A percentile compares a stretch with the other conserved stretches of the same genome.
Evolutionary conservation across 306 rosid genomes (phyloP).

Genomic region (Cicer yamashitae): DNA sequence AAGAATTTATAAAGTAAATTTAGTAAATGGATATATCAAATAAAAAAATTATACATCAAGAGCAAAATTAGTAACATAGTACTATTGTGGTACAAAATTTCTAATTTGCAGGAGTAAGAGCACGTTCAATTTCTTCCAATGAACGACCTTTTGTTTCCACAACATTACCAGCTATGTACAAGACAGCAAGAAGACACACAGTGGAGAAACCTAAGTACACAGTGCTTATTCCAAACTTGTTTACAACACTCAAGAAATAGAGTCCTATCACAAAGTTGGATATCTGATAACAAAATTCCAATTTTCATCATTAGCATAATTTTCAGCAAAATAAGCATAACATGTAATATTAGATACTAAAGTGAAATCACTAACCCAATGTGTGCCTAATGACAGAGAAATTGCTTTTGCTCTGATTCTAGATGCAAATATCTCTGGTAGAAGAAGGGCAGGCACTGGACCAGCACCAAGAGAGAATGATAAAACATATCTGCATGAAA

Average conservation of each 20-base stretch:
- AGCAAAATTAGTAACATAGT: neutral
- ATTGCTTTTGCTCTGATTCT: slow-evolving; percentile 95
- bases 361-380: slow-evolving; percentile 70
- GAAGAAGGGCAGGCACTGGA: slow-evolving; percentile 94
- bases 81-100: neutral
- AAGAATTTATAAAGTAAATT: neutral
- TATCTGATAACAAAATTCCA: slow-evolving; percentile 55
- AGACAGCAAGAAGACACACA: slow-evolving; percentile 71
- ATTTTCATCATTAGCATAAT: slow-evolving; percentile 20
- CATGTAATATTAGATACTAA: neutral
- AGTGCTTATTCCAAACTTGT: slow-evolving; percentile 74
- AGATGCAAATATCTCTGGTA: slow-evolving; percentile 90
- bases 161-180: slow-evolving; percentile 71
- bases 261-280: slow-evolving; percentile 86
- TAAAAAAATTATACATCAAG: neutral
- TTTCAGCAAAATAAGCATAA: neutral
- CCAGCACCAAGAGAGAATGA: slow-evolving; percentile 96
- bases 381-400: slow-evolving; percentile 83
- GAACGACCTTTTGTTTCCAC: slow-evolving; percentile 94
- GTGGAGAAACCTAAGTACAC: slow-evolving; percentile 76
- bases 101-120: slow-evolving; percentile 58
- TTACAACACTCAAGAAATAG: slow-evolving; percentile 84
- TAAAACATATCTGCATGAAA: slow-evolving; percentile 71
- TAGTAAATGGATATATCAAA: neutral
- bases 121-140: slow-evolving; percentile 82